phyloP scores from a whole-genome alignment of 768 basidiomycete species.

The Basidioascus undulatus region DNA sequence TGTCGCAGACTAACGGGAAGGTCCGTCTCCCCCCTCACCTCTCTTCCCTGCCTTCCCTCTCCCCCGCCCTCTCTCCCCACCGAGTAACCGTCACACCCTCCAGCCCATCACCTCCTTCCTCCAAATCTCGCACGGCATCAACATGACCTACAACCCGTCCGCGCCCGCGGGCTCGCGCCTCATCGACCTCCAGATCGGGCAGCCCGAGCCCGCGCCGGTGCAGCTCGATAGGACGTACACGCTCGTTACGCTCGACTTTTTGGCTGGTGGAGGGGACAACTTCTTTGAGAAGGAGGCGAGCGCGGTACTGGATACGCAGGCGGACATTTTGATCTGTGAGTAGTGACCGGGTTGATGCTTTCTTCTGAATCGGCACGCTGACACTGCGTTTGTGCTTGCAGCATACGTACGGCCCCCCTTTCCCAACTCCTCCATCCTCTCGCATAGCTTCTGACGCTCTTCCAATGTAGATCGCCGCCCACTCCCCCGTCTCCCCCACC shows the following conservation, averaged over 20 bases:
- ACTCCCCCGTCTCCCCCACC: too few species aligned
- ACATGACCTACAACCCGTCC: conserved; percentile 11
- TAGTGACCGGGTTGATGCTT: neutral
- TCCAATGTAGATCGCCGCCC: too few species aligned
- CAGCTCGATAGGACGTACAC: conserved; percentile 11
- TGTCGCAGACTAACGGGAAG: conserved; percentile 16
- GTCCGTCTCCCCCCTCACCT: too few species aligned
- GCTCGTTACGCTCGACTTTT: conserved; percentile 14
- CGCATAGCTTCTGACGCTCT: conserved; percentile 24
- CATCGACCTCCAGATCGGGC: conserved; percentile 10
- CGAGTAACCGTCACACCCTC: too few species aligned
- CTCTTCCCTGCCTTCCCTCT: too few species aligned
- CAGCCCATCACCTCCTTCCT: conserved; percentile 22
- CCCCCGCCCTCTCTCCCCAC: too few species aligned
- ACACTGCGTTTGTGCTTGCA: too few species aligned
- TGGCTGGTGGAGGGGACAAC: conserved; percentile 13
- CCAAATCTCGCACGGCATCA: conserved; percentile 22
- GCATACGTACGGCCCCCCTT: too few species aligned
- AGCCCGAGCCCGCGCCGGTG: conserved; percentile 1
- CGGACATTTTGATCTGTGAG: neutral
- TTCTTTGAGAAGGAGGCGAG: conserved; percentile 5
- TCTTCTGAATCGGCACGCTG: too few species aligned
- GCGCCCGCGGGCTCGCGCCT: conserved; percentile 11
- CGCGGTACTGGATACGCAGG: neutral
- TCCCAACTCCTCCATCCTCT: conserved; percentile 46